Evolutionary conservation across 805 yeast genomes (phyloP).

Genomic region (Pichia occidentalis): DNA sequence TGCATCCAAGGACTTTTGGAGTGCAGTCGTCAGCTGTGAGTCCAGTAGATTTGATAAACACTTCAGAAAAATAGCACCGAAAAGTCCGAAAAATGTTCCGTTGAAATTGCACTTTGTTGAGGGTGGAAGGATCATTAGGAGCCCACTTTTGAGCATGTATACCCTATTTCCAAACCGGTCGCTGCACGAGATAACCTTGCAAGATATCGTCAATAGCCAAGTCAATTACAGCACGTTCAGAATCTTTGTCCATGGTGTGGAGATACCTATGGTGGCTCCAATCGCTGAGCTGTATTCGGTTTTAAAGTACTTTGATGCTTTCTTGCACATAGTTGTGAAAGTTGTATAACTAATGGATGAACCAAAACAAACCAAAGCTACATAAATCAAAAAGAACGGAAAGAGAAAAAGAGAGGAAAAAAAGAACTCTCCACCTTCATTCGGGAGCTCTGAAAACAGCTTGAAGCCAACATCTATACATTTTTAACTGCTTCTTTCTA

Average conservation of each 20-base stretch:
- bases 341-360: conserved; percentile 26
- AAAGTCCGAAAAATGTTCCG: conserved; percentile 37
- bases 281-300: conserved; percentile 40
- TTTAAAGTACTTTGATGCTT: conserved; percentile 55
- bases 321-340: conserved; percentile 46
- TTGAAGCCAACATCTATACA: conserved; percentile 97
- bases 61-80: conserved; percentile 25
- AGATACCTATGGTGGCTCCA: conserved; percentile 38
- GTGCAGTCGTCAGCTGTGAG: conserved; percentile 28
- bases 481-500: conserved; percentile 84
- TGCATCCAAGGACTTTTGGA: conserved; percentile 55
- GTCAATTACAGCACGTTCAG: no score
- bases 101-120: conserved; percentile 33
- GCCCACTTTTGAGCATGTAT: no score
- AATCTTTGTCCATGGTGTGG: conserved; percentile 44
- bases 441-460: conserved; percentile 58
- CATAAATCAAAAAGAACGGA: no score
- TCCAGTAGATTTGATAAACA: conserved; percentile 20
- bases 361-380: no score
- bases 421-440: background rate
- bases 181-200: no score
- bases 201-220: no score
- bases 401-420: no score
- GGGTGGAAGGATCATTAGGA: no score
- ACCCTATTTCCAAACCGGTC: no score